A percentile compares a stretch with the other conserved stretches of the same genome.
Evolutionary conservation across 305 asterid species (phyloP).

Genomic region (Solanum chacoense): DNA sequence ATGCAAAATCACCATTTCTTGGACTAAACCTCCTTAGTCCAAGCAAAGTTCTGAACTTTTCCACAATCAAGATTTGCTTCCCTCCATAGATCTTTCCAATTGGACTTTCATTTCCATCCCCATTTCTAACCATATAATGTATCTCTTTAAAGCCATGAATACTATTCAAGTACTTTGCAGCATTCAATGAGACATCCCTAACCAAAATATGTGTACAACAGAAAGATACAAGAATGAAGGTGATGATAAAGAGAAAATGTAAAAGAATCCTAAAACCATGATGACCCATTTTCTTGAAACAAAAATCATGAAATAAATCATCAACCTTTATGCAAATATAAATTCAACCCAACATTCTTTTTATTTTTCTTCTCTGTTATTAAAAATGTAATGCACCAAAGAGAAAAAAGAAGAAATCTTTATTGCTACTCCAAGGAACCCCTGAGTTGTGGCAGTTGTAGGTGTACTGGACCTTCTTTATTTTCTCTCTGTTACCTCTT

Average conservation of each 20-base stretch:
- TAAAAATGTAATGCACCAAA: conserved; percentile 2
- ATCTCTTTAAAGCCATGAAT: not conserved
- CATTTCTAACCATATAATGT: not conserved
- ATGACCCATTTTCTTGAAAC: conserved; percentile 30
- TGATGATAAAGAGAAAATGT: conserved; percentile 30
- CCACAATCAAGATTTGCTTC: conserved; percentile 12
- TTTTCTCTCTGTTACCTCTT: conserved; percentile 7
- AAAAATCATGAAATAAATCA: conserved; percentile 15
- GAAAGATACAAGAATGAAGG: conserved; percentile 34
- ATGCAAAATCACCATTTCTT: conserved; percentile 1
- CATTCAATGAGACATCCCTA: conserved; percentile 22
- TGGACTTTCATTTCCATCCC: not conserved
- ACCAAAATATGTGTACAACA: conserved; percentile 33
- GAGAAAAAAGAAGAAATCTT: conserved; percentile 38
- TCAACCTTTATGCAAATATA: conserved; percentile 26
- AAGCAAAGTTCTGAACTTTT: conserved; percentile 47
- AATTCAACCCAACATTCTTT: conserved; percentile 19
- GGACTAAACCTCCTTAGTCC: conserved; percentile 13
- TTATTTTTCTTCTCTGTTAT: not conserved
- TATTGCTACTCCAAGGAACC: conserved; percentile 99
- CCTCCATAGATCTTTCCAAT: not conserved
- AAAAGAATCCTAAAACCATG: conserved; percentile 31
- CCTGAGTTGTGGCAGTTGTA: conserved; percentile 56
- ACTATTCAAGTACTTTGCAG: conserved; percentile 12
- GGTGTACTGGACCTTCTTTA: conserved; percentile 48